Base-by-base conservation (phyloP, 805 yeast genomes). In the Saccharomycopsis microspora region DNA sequence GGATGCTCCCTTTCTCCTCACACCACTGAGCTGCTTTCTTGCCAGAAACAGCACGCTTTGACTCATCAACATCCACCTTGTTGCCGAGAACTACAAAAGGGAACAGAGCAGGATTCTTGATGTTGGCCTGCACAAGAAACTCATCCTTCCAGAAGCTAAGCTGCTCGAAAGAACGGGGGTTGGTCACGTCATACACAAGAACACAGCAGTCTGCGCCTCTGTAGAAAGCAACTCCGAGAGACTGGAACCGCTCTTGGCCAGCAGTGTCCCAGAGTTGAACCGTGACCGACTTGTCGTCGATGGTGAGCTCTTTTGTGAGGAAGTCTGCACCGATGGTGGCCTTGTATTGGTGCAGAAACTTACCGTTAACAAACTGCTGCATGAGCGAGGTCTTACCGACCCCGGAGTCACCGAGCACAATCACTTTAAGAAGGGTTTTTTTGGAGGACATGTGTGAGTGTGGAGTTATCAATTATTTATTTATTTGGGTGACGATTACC, bases 171-270 rank as follows among this genome's bases (percentile, higher is more conserved):
- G 95, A 85, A 66, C 90, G 89, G 53, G 85, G 82, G 66, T 93
- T 93, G 53, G 96, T 90, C 44, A 93, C 97, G 62, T 90, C 98
- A 63, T 85, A 90, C 56, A 93, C 95, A 51, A 90, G 72, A 6
- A 90, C 96, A 67, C 97, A 93, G 66, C 97, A 93, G 65, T 93
- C 97, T 1, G 97, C 96, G 36, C 97, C 97, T 58, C 98, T 74
- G 65, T 93, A 90, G 64, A 90, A 90, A 0, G 97, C 97, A 41
- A 90, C 97, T 10, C 97, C 97, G 53, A 90, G 71, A 50, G 94
- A 82, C 67, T 93, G 97, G 73, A 90, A 90, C 59, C 98, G 75
- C 66, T 90, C 98, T 69, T 90, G 98, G 36, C 98, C 98, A 5
- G 97, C 97, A 40, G 98, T 90, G 62, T 90, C 98, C 98, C 98